Evolutionary conservation across 1,284 basidiomycete genomes (phyloP), one percentile per base, ranked within the genome.

Genomic region (Retiboletus flavoniger): DNA sequence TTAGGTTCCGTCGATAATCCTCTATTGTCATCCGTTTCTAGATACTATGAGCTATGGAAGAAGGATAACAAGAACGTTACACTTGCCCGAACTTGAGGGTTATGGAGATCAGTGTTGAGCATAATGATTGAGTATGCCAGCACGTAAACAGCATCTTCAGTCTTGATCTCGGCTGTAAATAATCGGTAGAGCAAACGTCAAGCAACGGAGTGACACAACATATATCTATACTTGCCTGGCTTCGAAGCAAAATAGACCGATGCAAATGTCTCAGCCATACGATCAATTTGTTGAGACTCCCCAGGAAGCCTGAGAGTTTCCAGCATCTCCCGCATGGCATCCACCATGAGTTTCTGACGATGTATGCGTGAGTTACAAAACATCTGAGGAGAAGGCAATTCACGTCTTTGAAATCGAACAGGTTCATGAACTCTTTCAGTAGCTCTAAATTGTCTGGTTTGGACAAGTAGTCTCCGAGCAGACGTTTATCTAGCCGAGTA

Each of bases 71-170:
- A 50, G 26, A 47, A 40, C 40, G 39, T 32, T 42, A 10, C 21
- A 71, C 86, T 69, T 68, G 91, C 92, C 68, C 89, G 77, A 60
- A 96, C 84, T 79, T 98, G 95, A n/a, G 96, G 95, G 70, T 93
- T 98, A 72, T 98, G 96, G 55, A 87, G 83, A 75, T 99, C 97
- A 2, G 97, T 99, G 73, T 99, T 99, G 54, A 99, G 83, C 94
- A 99, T 86, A 72, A 99, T 98, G 60, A 99, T 88, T 0, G 96
- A 98, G 72, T 89, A 99, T 0, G 96, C 85, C 26, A 99, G 75
- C 3, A 99, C 91, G 73, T 98, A 97, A 21, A 94, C 92, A 1
- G 96, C 93, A 71, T 99, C 97, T 72, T 94, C 86, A 41, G 79
- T 89, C 65, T 90, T 92, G 63, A 99, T 89, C 67, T 95, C 95